Evolutionary conservation across 768 basidiomycete species (phyloP), one percentile per base, ranked within the genome.

Genomic region (Boletus tomentosulus): DNA sequence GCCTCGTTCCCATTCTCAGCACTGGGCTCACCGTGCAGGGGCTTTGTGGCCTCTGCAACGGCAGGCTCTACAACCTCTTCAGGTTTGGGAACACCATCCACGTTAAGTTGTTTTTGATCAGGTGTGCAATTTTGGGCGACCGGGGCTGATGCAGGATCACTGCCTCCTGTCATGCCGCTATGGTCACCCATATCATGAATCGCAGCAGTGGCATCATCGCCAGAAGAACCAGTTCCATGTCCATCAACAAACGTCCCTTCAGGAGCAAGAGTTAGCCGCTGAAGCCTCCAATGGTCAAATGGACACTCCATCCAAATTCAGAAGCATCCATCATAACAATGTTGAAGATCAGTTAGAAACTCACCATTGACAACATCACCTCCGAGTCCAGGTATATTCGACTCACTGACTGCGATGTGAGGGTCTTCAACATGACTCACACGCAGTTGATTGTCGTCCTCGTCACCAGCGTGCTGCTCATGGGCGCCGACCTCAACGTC

Each of bases 401-500:
- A 50, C 49, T 68, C 70, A 62, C 52, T 64, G 61, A 64, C 69
- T 54, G 64, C 67, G 48, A 67, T 66, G 61, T 72, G 69, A 62
- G 74, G 74, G 58, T 72, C 64, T 55, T 76, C 73, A 31, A 71
- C 69, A 59, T 56, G 61, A 65, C 73, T 77, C 57, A 76, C 74
- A 65, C 76, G 73, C 51, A 76, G 66, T 52, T 72, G 72, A 39
- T 76, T 73, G 50, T 69, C 71, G 53, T 78, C 77, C 54, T 79
- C 82, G 45, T 76, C 77, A 56, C 70, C 65, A 46, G 72, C 71
- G 57, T 72, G 71, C 55, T 74, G 76, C 53, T 62, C 78, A 56
- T 79, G 83, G 47, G 71, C 78, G 54, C 81, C 82, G 59, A 77
- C 83, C 66, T 82, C 86, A 55, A 77, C 82, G 54, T 76, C 75